A percentile compares a stretch with the other conserved stretches of the same genome.
Conservation (phyloP, 1,139 yeast genomes). For the Suhomyces coccinellae region DNA sequence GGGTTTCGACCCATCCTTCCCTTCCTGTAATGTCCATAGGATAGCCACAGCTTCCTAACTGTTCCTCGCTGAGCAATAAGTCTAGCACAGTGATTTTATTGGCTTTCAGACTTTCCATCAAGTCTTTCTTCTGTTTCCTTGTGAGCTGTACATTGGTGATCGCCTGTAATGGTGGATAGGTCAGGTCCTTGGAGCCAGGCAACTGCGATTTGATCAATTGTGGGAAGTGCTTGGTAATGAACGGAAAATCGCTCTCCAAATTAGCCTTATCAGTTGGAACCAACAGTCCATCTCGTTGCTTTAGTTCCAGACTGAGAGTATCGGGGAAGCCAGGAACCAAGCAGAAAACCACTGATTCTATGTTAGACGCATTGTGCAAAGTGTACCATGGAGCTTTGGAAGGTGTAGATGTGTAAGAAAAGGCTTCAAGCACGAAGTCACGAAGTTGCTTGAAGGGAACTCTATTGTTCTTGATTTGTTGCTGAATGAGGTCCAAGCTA, state of each 20-base stretch:
- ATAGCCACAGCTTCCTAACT: slow-evolving; percentile 50
- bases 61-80: slow-evolving; percentile 48
- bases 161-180: slow-evolving; percentile 56
- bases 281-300: background rate
- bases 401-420: background rate
- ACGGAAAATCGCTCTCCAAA: slow-evolving; percentile 30
- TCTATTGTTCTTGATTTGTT: slow-evolving; percentile 24
- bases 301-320: background rate
- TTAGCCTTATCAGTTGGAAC: slow-evolving; percentile 14
- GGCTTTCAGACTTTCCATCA: slow-evolving; percentile 32
- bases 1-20: slow-evolving; percentile 61
- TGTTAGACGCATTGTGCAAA: slow-evolving; percentile 8
- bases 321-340: slow-evolving; percentile 65
- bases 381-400: slow-evolving; percentile 9
- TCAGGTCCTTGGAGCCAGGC: slow-evolving; percentile 64
- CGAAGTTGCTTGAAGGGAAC: slow-evolving; percentile 44
- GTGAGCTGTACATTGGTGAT: slow-evolving; percentile 58
- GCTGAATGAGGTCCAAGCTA: slow-evolving; percentile 18
- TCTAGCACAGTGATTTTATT: slow-evolving; percentile 53
- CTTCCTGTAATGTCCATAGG: slow-evolving; percentile 50
- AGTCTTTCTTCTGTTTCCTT: slow-evolving; percentile 49
- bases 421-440: slow-evolving; percentile 42
- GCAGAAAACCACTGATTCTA: slow-evolving; percentile 54
- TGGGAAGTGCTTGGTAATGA: slow-evolving; percentile 41
- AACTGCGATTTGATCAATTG: slow-evolving; percentile 45